Conservation (phyloP, 1,284 basidiomycete genomes). For the Earliella scabrosa region DNA sequence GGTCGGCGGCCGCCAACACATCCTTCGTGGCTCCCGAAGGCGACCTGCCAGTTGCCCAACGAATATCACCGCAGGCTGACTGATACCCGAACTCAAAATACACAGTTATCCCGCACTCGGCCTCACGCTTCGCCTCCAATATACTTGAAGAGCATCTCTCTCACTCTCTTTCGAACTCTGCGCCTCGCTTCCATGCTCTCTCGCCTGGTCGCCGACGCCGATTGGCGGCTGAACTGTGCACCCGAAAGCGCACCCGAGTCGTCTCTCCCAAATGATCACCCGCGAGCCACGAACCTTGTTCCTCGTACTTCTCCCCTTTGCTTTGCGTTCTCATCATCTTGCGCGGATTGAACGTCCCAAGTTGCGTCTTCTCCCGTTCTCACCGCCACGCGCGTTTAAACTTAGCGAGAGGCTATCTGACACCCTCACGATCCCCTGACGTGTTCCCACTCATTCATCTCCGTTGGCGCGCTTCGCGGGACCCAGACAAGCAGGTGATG, state of each 20-base stretch:
- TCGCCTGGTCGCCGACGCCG: no score
- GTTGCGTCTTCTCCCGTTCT: background rate
- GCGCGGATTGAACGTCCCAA: background rate
- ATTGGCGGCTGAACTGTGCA: background rate
- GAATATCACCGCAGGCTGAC: background rate
- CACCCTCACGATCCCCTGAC: background rate
- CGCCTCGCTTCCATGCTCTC: conserved; percentile 1
- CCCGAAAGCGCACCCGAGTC: background rate
- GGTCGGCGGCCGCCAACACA: conserved; percentile 5
- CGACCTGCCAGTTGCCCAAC: no score
- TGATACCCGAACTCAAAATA: background rate
- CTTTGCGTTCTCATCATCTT: background rate
- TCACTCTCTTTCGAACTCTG: background rate
- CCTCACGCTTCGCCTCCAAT: background rate
- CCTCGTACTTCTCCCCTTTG: background rate
- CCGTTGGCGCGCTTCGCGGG: conserved; percentile 15
- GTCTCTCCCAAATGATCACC: background rate
- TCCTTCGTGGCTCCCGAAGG: background rate
- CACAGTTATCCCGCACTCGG: background rate
- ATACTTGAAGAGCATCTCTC: background rate
- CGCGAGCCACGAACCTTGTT: background rate
- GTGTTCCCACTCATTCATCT: conserved; percentile 6
- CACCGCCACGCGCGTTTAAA: conserved; percentile 12
- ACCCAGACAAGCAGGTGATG: conserved; percentile 1
- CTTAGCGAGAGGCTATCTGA: conserved; percentile 21